These are phyloP conservation scores for Chlorencoelia australis DNA, from an alignment of 2,329 filamentous ascomycete genomes.

Conservation along the genomic window DNA sequence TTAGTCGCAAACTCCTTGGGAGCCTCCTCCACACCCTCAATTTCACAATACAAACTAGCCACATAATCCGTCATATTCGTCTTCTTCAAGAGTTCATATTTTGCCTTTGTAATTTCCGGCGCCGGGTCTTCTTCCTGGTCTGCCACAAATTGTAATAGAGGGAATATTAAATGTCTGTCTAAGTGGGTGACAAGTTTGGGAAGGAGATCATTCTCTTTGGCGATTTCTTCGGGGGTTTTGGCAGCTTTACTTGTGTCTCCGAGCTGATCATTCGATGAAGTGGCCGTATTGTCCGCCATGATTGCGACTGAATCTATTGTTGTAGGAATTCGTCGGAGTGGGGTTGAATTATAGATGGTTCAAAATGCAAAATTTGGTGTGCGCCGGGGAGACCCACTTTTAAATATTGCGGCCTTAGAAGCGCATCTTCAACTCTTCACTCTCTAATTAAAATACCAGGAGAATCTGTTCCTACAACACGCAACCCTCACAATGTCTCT, in stretches of 20 bases:
- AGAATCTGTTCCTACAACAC: conserved; percentile 1
- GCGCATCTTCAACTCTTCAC: too few species aligned
- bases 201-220: conserved; percentile 49
- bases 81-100: conserved; percentile 88
- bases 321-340: conserved; percentile 8
- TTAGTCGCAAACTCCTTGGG: conserved; percentile 83
- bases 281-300: conserved; percentile 38
- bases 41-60: conserved; percentile 79
- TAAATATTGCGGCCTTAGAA: too few species aligned
- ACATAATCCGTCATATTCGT: conserved; percentile 99
- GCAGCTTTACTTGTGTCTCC: conserved; percentile 26
- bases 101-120: conserved; percentile 69
- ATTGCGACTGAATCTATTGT: conserved; percentile 25
- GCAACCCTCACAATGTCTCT: conserved; percentile 16
- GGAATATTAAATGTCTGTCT: conserved; percentile 93
- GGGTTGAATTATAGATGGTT: too few species aligned
- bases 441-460: too few species aligned
- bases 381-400: too few species aligned
- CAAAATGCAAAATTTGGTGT: too few species aligned
- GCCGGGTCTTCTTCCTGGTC: conserved; percentile 69
- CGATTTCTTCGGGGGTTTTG: conserved; percentile 37
- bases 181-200: conserved; percentile 85
- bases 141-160: conserved; percentile 84
- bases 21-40: conserved; percentile 67
- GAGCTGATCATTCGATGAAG: conserved; percentile 11